Conservation (phyloP, 2,329 filamentous ascomycete genomes). For the Claviceps pusilla region DNA sequence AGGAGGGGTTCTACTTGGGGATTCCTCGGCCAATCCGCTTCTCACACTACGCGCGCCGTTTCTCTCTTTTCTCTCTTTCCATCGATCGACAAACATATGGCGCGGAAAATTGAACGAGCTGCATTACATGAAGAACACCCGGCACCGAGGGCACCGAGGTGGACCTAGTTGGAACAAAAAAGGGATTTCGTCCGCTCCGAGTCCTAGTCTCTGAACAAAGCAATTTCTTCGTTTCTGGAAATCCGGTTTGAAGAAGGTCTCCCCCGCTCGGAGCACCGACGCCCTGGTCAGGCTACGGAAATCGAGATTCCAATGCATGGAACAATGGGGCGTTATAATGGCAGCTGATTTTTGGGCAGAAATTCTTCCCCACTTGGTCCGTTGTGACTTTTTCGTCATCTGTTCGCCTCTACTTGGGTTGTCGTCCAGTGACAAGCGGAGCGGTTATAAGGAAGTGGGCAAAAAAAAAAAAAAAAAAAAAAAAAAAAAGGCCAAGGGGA, state of each 20-base stretch:
- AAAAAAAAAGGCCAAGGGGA: background rate
- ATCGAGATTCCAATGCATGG: background rate
- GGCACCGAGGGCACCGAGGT: no score
- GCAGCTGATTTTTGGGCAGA: background rate
- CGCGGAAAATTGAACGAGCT: no score
- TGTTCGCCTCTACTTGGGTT: background rate
- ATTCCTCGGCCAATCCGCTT: background rate
- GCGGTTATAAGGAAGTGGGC: no score
- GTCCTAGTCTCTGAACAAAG: no score
- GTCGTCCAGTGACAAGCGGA: no score
- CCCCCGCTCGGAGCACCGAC: background rate
- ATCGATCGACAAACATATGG: background rate
- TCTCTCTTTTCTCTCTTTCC: background rate
- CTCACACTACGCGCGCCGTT: background rate
- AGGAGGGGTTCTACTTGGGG: background rate
- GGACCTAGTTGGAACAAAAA: no score
- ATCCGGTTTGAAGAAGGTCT: background rate
- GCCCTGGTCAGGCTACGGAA: background rate
- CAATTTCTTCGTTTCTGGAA: background rate
- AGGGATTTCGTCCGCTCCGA: no score
- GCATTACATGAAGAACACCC: no score
- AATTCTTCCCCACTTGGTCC: background rate
- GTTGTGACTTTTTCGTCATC: background rate
- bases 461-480: background rate
- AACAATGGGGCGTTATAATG: background rate